A percentile compares a stretch with the other conserved stretches of the same genome.
Conservation (phyloP, 768 basidiomycete species). For the Clavulina sp. region DNA sequence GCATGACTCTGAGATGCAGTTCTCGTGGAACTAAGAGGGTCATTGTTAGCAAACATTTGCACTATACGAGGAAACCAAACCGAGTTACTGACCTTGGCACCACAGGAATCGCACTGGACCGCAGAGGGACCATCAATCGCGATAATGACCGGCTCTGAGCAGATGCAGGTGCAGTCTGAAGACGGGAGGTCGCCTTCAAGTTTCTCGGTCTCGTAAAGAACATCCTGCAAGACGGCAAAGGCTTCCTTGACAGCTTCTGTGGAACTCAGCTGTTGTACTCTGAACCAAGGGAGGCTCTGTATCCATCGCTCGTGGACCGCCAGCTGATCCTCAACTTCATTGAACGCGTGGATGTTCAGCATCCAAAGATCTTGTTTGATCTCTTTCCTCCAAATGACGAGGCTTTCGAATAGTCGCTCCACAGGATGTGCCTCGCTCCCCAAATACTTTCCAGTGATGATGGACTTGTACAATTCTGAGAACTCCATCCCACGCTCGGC, state of each 20-base stretch:
- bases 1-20: slow-evolving; percentile 74
- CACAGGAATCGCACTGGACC: slow-evolving; percentile 81
- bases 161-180: slow-evolving; percentile 77
- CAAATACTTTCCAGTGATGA: slow-evolving; percentile 1
- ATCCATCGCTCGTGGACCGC: slow-evolving; percentile 53
- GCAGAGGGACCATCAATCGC: slow-evolving; percentile 38
- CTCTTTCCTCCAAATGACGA: slow-evolving; percentile 57
- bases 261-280: slow-evolving; percentile 28
- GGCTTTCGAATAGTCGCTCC: slow-evolving; percentile 51
- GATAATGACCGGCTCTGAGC: slow-evolving; percentile 40
- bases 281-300: slow-evolving; percentile 55
- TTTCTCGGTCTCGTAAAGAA: slow-evolving; percentile 51
- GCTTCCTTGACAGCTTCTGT: background rate
- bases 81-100: slow-evolving; percentile 23
- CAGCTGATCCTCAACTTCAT: slow-evolving; percentile 53
- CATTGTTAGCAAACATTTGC: background rate
- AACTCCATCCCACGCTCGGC: slow-evolving; percentile 1
- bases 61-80: background rate
- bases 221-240: slow-evolving; percentile 43
- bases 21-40: slow-evolving; percentile 48
- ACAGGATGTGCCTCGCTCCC: slow-evolving; percentile 13
- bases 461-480: slow-evolving; percentile 4
- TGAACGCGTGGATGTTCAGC: slow-evolving; percentile 56
- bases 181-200: slow-evolving; percentile 62
- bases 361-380: slow-evolving; percentile 53